A percentile compares a stretch with the other conserved stretches of the same genome.
Evolutionary conservation across 2,329 filamentous ascomycete species (phyloP).

Genomic region (Fonsecaea monophora): DNA sequence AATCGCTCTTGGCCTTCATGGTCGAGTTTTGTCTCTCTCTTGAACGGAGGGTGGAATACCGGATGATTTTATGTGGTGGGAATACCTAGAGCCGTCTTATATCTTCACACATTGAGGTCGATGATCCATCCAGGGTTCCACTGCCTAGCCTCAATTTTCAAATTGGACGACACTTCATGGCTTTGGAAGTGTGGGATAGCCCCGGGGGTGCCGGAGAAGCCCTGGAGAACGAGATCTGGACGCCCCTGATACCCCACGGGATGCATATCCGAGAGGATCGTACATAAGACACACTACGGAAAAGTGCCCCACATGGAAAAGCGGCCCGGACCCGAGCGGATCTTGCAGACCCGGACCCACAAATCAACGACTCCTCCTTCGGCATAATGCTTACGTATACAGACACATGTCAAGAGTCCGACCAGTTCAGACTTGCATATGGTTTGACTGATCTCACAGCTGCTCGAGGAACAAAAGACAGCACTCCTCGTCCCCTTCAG

Average conservation of each 20-base stretch:
- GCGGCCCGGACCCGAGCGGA: neutral
- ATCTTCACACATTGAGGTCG: slow-evolving; percentile 4
- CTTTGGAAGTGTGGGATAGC: no score
- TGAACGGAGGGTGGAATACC: neutral
- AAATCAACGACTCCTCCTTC: no score
- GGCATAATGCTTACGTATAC: no score
- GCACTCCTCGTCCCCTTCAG: no score
- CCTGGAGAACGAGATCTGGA: neutral
- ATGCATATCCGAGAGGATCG: slow-evolving; percentile 3
- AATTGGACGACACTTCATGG: no score
- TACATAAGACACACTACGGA: neutral
- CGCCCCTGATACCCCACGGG: slow-evolving; percentile 1
- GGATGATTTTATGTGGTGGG: neutral
- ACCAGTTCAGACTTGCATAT: no score
- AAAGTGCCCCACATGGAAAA: slow-evolving; percentile 1
- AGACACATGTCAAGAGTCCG: no score
- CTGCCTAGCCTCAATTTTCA: neutral
- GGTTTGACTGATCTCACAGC: no score
- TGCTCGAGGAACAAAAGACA: no score
- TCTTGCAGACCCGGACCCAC: no score
- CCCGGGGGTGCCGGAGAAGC: no score
- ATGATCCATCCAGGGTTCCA: neutral
- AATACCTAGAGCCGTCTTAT: slow-evolving; percentile 4
- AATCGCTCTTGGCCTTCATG: slow-evolving; percentile 17
- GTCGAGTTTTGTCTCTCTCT: neutral